These are phyloP conservation scores for Lasiodiplodia sp. DNA, from an alignment of 2,329 filamentous ascomycete species.

Conservation along the genomic window DNA sequence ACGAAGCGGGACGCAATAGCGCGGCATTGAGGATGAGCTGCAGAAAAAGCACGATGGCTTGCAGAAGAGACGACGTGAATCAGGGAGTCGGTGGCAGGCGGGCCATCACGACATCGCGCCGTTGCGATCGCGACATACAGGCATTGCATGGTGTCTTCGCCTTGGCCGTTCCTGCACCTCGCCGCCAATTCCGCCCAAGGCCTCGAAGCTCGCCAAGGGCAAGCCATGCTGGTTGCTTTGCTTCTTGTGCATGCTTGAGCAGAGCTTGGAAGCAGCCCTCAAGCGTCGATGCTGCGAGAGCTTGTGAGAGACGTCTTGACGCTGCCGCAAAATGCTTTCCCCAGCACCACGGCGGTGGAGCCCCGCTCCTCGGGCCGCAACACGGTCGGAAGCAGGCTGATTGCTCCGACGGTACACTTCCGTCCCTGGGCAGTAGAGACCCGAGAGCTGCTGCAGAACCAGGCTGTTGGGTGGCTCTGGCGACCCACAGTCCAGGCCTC, in stretches of 20 bases:
- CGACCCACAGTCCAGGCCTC: conserved; percentile 15
- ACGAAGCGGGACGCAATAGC: neutral
- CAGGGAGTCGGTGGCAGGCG: neutral
- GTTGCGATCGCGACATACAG: conserved; percentile 30
- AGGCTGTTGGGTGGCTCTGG: conserved; percentile 7
- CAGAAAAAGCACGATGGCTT: neutral
- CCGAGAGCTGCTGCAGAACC: conserved; percentile 4
- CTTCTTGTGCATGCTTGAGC: neutral
- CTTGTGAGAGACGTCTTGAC: neutral
- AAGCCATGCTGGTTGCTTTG: neutral
- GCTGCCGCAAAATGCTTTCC: conserved; percentile 1
- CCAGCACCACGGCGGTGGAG: neutral
- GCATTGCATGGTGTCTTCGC: conserved; percentile 24
- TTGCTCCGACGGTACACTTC: neutral
- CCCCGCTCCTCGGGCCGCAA: neutral
- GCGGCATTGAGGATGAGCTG: neutral
- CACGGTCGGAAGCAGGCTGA: neutral
- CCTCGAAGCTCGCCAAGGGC: conserved; percentile 22
- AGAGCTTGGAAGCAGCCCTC: neutral
- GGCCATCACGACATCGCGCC: conserved; percentile 12
- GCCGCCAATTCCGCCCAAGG: neutral
- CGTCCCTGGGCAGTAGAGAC: neutral
- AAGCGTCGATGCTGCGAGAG: neutral
- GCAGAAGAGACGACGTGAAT: conserved; percentile 21
- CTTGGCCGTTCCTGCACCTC: conserved; percentile 3